Conservation (phyloP, 768 basidiomycete species). For the Pleurotus giganteus region DNA sequence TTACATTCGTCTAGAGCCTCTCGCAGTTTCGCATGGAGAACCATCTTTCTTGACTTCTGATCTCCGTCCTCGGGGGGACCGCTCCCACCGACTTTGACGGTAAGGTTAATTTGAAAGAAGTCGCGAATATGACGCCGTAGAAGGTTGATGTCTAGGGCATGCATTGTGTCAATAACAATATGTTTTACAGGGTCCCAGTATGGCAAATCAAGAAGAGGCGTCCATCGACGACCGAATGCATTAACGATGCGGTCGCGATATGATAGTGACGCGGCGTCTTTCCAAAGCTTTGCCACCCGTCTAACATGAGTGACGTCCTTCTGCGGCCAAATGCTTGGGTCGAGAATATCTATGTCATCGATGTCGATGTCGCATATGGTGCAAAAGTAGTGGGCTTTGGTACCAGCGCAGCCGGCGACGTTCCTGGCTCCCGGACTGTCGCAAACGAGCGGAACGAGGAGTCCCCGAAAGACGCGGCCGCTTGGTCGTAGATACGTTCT, state of each 20-base stretch:
- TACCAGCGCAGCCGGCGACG: neutral
- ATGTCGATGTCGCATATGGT: conserved; percentile 15
- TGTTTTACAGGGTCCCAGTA: neutral
- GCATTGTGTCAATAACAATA: neutral
- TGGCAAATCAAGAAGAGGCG: neutral
- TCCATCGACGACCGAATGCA: neutral
- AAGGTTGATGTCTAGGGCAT: neutral
- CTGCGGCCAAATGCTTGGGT: conserved; percentile 16
- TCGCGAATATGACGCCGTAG: neutral
- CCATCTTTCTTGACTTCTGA: neutral
- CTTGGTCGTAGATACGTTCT: conserved; percentile 17
- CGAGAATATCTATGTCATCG: conserved; percentile 17
- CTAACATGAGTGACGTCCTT: conserved; percentile 12
- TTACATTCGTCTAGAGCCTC: neutral
- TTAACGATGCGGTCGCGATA: neutral
- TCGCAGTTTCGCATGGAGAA: neutral
- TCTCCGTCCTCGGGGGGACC: no score
- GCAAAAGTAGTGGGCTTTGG: conserved; percentile 19
- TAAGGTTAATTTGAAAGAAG: neutral
- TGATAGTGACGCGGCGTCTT: conserved; percentile 12
- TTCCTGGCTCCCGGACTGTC: conserved; percentile 4
- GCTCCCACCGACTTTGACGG: no score
- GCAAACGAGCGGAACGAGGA: conserved; percentile 31
- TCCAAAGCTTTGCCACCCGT: conserved; percentile 16
- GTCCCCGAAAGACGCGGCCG: conserved; percentile 26